phyloP scores from a whole-genome alignment of 306 rosid species.

The Sophora flavescens region DNA sequence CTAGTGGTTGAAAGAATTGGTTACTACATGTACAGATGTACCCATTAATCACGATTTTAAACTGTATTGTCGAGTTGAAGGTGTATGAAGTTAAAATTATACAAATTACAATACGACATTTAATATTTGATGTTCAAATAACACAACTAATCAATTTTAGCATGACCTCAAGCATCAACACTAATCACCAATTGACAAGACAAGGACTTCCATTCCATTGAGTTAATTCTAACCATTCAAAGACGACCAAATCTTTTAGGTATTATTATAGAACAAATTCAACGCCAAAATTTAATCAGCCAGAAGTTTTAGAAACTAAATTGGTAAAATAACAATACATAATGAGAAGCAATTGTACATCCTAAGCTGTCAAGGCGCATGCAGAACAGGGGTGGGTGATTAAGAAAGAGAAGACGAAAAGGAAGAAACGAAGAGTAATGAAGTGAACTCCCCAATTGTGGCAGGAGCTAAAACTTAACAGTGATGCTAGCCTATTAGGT shows the following conservation, averaged over 20 bases:
- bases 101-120: too few species aligned
- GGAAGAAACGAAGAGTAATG: neutral
- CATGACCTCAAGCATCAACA: too few species aligned
- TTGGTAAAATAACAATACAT: neutral
- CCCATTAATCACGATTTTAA: too few species aligned
- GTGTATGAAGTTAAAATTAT: too few species aligned
- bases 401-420: neutral
- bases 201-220: too few species aligned
- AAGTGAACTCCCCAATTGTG: neutral
- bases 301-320: neutral
- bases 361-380: neutral
- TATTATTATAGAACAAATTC: neutral
- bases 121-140: too few species aligned
- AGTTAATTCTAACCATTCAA: too few species aligned
- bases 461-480: neutral
- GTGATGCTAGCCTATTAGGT: neutral
- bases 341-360: neutral
- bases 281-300: neutral
- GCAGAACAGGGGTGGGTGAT: neutral
- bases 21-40: too few species aligned
- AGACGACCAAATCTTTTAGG: neutral
- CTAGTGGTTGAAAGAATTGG: slow-evolving; percentile 7
- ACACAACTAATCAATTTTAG: too few species aligned
- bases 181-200: too few species aligned
- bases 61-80: too few species aligned